A percentile compares a stretch with the other conserved stretches of the same genome.
Conservation (phyloP, 1,284 basidiomycete genomes). For the Gymnopus androsaceus region DNA sequence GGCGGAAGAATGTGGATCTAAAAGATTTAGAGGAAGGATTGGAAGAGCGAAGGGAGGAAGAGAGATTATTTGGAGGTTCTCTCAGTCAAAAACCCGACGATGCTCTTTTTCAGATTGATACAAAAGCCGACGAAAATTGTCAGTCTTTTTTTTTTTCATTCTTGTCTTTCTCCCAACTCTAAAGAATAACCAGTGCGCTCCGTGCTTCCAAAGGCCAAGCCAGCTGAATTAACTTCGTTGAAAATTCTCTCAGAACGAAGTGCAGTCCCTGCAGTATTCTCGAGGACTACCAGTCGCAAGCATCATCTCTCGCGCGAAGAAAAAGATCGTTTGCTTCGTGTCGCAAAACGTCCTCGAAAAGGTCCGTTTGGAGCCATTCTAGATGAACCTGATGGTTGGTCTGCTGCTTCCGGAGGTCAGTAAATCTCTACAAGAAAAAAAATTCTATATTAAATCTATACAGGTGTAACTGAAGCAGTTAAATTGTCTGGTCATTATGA, state of each 20-base stretch:
- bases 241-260: constrained; percentile 86
- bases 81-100: constrained; percentile 57
- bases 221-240: constrained; percentile 65
- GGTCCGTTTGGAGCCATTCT: constrained; percentile 73
- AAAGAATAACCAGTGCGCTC: constrained; percentile 51
- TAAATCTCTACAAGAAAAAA: background rate
- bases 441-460: constrained; percentile 35
- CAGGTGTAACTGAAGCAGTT: constrained; percentile 67
- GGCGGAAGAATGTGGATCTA: constrained; percentile 91
- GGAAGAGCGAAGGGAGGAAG: constrained; percentile 76
- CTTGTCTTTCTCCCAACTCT: background rate
- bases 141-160: constrained; percentile 22
- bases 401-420: constrained; percentile 11
- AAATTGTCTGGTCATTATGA: constrained; percentile 75
- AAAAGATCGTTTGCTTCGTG: constrained; percentile 73
- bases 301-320: constrained; percentile 56
- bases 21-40: constrained; percentile 73
- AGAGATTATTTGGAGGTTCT: constrained; percentile 74
- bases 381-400: constrained; percentile 49
- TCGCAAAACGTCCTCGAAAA: constrained; percentile 67
- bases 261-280: constrained; percentile 80
- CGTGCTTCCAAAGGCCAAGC: constrained; percentile 55
- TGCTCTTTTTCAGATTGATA: constrained; percentile 80
- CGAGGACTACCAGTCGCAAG: constrained; percentile 43
- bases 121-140: constrained; percentile 79